Percentiles rank a stretch among this genome's conserved stretches.
Conservation (phyloP, 108 stramenopile genomes). For the Craspedostauros australis region DNA sequence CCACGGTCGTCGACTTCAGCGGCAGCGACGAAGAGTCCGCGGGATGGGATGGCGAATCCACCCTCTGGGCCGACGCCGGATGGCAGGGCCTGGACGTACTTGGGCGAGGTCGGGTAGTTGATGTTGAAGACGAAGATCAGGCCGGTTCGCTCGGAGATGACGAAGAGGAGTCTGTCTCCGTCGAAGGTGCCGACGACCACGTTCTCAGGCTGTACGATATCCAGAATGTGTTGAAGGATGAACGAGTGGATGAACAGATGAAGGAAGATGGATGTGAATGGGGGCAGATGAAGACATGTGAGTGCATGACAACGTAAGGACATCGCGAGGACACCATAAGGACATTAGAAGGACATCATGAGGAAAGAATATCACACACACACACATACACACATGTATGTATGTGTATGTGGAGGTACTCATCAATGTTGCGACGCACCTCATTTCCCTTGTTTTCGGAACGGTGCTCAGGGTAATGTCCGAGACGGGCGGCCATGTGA, state of each 20-base stretch:
- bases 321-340: too few relatives aligned
- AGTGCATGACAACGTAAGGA: too few relatives aligned
- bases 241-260: too few relatives aligned
- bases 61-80: slow-evolving; percentile 50
- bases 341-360: too few relatives aligned
- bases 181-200: slow-evolving; percentile 31
- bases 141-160: slow-evolving; percentile 49
- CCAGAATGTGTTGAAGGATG: too few relatives aligned
- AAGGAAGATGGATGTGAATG: too few relatives aligned
- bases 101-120: slow-evolving; percentile 17
- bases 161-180: slow-evolving; percentile 33
- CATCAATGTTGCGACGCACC: too few relatives aligned
- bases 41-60: slow-evolving; percentile 22
- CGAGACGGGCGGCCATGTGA: slow-evolving; percentile 27
- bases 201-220: slow-evolving; percentile 59
- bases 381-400: too few relatives aligned
- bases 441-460: slow-evolving; percentile 67
- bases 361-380: too few relatives aligned
- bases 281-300: too few relatives aligned
- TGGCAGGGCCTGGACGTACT: slow-evolving; percentile 54
- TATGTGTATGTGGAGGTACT: too few relatives aligned
- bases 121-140: slow-evolving; percentile 44
- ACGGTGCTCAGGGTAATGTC: slow-evolving; percentile 68
- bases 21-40: slow-evolving; percentile 42
- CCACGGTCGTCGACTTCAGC: slow-evolving; percentile 50